Base-by-base conservation (phyloP, 805 yeast species). In the Candida argentea region DNA sequence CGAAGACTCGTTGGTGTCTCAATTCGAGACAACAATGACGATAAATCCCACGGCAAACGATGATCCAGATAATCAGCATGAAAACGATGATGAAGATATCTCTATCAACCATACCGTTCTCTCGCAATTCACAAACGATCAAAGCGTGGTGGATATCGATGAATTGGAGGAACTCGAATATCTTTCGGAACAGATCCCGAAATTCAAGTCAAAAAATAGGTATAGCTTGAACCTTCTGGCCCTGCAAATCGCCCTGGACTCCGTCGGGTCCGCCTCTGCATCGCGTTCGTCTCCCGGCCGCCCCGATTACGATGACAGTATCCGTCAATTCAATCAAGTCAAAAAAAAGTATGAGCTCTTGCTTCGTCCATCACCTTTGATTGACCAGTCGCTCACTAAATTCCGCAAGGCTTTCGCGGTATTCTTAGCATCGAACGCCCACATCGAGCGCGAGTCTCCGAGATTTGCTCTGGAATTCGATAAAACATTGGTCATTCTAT, bases 401-500 rank as follows among this genome's bases (percentile, higher is more conserved):
- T 73, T 62, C 41, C 57, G 52, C 34, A 48, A 47, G 24, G 59
- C 63, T 17, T 72, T 70, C 34, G 50, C 54, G 17, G 61, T 53
- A 19, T 73, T 61, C 32, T 39, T 61, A 21, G 37, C 35, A 14
- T 59, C 61, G n/a, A 61, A 61, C 31, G 63, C 66, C 2, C 66
- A 61, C 29, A 61, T 61, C 20, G 43, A 52, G 25, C 43, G 42
- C 12, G 65, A 61, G 26, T 55, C 64, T 11, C 65, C 67, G 4
- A 40, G 59, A 24, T 60, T 56, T 26, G 32, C 39, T 13, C 37
- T 40, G 9, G 57, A 51, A 9, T 33, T 41, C 2, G 70, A 71
- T 20, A 70, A 67, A 37, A 68, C 83, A 0, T 61, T 76, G 22
- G 58, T 82, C 5, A 58, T 83, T 4, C 49, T 83, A 13, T 73